Percentiles rank a stretch among this genome's conserved stretches.
phyloP scores from a whole-genome alignment of 345 rosid species.

The Rhizophora apiculata region DNA sequence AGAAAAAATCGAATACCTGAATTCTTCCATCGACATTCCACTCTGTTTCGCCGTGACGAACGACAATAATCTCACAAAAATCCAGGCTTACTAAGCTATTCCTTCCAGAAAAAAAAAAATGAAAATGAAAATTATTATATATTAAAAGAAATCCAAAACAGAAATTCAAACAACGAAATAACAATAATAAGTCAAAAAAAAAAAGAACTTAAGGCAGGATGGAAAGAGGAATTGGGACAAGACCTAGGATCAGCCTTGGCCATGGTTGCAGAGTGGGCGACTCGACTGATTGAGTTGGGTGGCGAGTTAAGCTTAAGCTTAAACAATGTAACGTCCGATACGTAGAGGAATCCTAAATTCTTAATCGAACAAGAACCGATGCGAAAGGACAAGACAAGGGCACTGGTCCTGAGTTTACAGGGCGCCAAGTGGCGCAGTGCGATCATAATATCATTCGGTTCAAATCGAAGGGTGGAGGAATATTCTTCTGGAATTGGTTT shows the following conservation, averaged over 20 bases:
- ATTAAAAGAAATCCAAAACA: neutral
- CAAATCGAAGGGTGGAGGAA: too few species aligned
- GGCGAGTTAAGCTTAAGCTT: constrained; percentile 13
- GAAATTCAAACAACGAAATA: too few species aligned
- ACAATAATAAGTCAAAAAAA: too few species aligned
- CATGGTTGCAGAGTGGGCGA: constrained; percentile 14
- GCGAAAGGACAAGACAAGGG: neutral
- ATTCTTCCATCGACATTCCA: constrained; percentile 74
- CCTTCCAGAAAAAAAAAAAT: neutral
- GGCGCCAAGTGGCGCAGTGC: neutral
- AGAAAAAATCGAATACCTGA: constrained; percentile 39
- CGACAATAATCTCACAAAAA: constrained; percentile 62
- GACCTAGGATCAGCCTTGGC: constrained; percentile 22
- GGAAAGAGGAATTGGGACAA: neutral
- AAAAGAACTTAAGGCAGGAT: neutral
- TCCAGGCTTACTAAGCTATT: constrained; percentile 27
- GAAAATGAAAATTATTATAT: neutral
- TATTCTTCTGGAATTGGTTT: too few species aligned
- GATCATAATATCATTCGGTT: constrained; percentile 2
- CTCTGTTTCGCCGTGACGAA: constrained; percentile 80
- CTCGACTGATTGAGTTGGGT: constrained; percentile 18
- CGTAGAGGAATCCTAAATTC: neutral
- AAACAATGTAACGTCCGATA: constrained; percentile 1
- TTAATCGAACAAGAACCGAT: neutral
- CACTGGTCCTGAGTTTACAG: neutral